phyloP scores from a whole-genome alignment of 768 basidiomycete species.

The Lactarius akahatsu region DNA sequence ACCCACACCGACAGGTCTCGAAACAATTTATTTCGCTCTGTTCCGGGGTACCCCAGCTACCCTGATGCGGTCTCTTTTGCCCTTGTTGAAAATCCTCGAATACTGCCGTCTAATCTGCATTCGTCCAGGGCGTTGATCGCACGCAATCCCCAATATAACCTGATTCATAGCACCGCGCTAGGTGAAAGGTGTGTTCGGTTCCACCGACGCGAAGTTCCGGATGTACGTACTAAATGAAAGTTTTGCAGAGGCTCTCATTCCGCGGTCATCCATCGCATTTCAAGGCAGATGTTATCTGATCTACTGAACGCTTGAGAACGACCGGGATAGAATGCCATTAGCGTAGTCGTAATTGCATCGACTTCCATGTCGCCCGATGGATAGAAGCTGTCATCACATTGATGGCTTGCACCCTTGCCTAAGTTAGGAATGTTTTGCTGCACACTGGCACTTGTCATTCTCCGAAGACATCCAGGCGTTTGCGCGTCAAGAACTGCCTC shows the following conservation, averaged over 20 bases:
- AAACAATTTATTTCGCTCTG: background rate
- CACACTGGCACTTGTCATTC: background rate
- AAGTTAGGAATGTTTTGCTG: background rate
- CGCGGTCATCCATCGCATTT: background rate
- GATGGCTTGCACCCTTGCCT: background rate
- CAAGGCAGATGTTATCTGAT: background rate
- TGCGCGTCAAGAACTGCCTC: background rate
- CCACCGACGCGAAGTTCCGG: background rate
- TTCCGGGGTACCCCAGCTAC: constrained; percentile 6
- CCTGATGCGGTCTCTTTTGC: background rate
- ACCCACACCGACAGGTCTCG: constrained; percentile 8
- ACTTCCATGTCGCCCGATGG: background rate
- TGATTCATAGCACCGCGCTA: background rate
- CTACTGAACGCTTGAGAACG: background rate
- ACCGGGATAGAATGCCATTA: background rate
- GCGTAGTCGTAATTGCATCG: background rate
- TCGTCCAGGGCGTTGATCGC: background rate
- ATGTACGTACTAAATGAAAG: constrained; percentile 4
- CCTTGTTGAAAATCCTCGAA: background rate
- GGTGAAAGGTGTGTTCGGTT: background rate
- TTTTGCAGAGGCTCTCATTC: background rate
- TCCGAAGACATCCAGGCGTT: background rate
- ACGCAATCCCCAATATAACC: background rate
- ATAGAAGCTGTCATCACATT: background rate
- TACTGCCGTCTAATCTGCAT: background rate